These are phyloP conservation scores for Schizochytrium sp. DNA, from an alignment of 108 stramenopile genomes.

Conservation along the genomic window DNA sequence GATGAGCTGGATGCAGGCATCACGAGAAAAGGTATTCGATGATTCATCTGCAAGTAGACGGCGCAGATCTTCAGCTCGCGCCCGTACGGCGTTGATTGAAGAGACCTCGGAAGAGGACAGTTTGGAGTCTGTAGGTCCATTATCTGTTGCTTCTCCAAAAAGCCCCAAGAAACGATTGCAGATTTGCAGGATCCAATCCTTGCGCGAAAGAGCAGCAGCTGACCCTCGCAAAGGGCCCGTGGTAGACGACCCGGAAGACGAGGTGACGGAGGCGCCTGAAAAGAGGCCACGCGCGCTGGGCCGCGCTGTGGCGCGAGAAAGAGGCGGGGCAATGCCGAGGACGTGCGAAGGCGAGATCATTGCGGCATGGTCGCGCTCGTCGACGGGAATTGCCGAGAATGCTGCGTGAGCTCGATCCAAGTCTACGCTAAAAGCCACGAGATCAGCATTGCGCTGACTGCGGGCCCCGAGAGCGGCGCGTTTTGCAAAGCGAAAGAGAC, in stretches of 20 bases:
- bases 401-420: not conserved
- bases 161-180: not conserved
- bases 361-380: not conserved
- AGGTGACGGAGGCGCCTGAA: not conserved
- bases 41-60: not conserved
- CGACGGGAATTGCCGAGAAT: not conserved
- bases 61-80: not conserved
- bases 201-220: not conserved
- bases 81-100: not conserved
- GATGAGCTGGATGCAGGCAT: not conserved
- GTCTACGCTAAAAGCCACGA: not conserved
- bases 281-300: not conserved
- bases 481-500: slow-evolving; percentile 5
- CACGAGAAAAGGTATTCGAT: not conserved
- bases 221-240: not conserved
- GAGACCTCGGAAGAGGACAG: no score
- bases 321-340: not conserved
- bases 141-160: not conserved
- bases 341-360: not conserved
- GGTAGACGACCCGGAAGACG: not conserved
- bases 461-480: not conserved
- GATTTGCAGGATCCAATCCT: not conserved
- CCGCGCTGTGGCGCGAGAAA: not conserved
- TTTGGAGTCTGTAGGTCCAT: not conserved
- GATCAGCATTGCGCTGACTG: not conserved